A percentile compares a stretch with the other conserved stretches of the same genome.
Evolutionary conservation across 352 stramenopile genomes (phyloP).

Genomic region (Pythium volutum): DNA sequence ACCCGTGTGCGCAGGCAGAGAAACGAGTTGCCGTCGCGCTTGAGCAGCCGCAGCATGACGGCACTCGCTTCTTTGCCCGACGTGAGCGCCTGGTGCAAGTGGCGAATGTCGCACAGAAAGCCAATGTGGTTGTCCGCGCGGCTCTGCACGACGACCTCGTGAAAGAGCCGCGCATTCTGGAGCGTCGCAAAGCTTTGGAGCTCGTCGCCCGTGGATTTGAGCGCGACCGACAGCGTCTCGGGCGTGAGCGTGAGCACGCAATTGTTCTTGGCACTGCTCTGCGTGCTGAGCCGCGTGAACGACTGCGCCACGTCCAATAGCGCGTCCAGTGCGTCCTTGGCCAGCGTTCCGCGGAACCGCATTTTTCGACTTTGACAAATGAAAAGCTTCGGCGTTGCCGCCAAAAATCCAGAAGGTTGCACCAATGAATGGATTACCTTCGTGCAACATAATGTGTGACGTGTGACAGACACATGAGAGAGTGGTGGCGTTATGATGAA

Average conservation of each 20-base stretch:
- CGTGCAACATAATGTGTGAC: neutral
- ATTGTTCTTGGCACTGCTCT: slow-evolving; percentile 50
- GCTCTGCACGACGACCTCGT: slow-evolving; percentile 69
- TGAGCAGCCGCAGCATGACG: slow-evolving; percentile 81
- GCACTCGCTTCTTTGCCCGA: slow-evolving; percentile 77
- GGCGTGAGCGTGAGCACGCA: slow-evolving; percentile 76
- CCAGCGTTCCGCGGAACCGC: slow-evolving; percentile 76
- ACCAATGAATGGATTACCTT: neutral
- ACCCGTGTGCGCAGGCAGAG: slow-evolving; percentile 65
- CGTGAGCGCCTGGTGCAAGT: slow-evolving; percentile 67
- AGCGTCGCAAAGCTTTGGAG: slow-evolving; percentile 76
- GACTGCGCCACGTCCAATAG: slow-evolving; percentile 75
- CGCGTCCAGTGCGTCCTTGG: slow-evolving; percentile 71
- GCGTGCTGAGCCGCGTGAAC: slow-evolving; percentile 57
- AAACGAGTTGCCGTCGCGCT: slow-evolving; percentile 70
- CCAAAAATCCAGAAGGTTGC: neutral
- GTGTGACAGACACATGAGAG: neutral
- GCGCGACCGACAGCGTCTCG: slow-evolving; percentile 55
- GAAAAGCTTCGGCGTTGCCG: neutral
- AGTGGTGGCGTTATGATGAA: neutral
- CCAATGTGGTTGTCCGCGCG: slow-evolving; percentile 78
- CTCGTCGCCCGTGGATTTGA: slow-evolving; percentile 74
- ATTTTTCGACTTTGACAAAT: slow-evolving; percentile 29
- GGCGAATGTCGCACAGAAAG: slow-evolving; percentile 70
- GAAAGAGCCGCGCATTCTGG: slow-evolving; percentile 61